Evolutionary conservation across 148 eudicot species (phyloP).

Genomic region (Tetragonia tetragonoides): DNA sequence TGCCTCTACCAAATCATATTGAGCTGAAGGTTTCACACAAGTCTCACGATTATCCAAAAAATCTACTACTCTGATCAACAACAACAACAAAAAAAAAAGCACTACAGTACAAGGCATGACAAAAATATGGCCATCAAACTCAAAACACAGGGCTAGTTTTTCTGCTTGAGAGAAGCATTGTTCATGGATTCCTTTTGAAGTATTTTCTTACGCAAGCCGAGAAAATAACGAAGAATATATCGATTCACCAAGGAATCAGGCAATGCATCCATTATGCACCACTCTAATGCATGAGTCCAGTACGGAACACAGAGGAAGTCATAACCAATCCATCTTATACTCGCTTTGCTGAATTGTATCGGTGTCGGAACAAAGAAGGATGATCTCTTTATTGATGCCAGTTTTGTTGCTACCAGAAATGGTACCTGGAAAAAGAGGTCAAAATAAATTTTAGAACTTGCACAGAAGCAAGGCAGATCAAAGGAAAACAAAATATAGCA

Average conservation of each 20-base stretch:
- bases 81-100: no score
- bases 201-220: conserved; percentile 53
- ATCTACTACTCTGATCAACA: no score
- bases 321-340: conserved; percentile 64
- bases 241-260: conserved; percentile 56
- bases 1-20: no score
- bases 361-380: conserved; percentile 85
- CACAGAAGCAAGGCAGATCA: no score
- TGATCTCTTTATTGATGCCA: conserved; percentile 63
- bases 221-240: conserved; percentile 45
- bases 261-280: conserved; percentile 41
- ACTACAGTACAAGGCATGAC: neutral
- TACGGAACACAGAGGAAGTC: conserved; percentile 66
- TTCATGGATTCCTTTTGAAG: conserved; percentile 60
- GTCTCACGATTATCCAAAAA: no score
- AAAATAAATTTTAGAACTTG: neutral
- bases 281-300: conserved; percentile 78
- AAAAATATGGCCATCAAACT: neutral
- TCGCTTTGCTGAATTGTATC: conserved; percentile 67
- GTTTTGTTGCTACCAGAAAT: conserved; percentile 72
- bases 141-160: neutral
- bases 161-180: neutral
- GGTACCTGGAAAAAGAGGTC: conserved; percentile 42
- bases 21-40: no score
- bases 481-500: no score